Evolutionary conservation across 139 green algal genomes (phyloP).

Genomic region (Coccomyxa sp.): DNA sequence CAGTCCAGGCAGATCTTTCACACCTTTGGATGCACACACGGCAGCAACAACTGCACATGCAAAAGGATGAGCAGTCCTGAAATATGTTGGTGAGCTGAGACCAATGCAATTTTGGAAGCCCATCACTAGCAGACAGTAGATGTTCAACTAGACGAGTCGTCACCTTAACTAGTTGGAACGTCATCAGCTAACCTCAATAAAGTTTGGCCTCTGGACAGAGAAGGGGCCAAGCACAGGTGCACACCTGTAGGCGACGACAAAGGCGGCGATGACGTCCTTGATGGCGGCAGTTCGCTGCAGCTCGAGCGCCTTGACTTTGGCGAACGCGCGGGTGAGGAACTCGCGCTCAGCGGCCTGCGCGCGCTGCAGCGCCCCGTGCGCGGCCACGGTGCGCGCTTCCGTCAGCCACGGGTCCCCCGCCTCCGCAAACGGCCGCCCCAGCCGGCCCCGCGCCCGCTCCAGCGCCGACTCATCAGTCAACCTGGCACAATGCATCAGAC

Average conservation of each 20-base stretch:
- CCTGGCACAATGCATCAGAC: background rate
- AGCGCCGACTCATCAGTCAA: conserved; percentile 15
- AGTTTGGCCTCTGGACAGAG: too few species aligned
- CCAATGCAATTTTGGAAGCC: too few species aligned
- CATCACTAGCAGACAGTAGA: too few species aligned
- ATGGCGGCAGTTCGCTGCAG: conserved; percentile 25
- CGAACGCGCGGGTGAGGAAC: conserved; percentile 43
- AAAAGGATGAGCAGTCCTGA: too few species aligned
- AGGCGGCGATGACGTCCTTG: conserved; percentile 15
- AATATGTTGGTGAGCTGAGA: too few species aligned
- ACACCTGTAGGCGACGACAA: conserved; percentile 23
- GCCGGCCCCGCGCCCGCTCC: conserved; percentile 12
- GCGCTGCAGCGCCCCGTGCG: background rate
- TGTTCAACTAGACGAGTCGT: too few species aligned
- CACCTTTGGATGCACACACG: too few species aligned
- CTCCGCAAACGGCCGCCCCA: conserved; percentile 1
- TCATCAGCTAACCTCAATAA: too few species aligned
- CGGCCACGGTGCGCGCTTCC: conserved; percentile 30
- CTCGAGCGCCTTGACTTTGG: conserved; percentile 44
- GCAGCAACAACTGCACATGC: too few species aligned
- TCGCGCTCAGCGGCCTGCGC: conserved; percentile 34
- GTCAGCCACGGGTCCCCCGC: conserved; percentile 62
- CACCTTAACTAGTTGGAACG: too few species aligned
- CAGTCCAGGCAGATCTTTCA: too few species aligned
- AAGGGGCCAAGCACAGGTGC: too few species aligned